Evolutionary conservation across 1,284 basidiomycete genomes (phyloP).

Genomic region (Tranzscheliella williamsii): DNA sequence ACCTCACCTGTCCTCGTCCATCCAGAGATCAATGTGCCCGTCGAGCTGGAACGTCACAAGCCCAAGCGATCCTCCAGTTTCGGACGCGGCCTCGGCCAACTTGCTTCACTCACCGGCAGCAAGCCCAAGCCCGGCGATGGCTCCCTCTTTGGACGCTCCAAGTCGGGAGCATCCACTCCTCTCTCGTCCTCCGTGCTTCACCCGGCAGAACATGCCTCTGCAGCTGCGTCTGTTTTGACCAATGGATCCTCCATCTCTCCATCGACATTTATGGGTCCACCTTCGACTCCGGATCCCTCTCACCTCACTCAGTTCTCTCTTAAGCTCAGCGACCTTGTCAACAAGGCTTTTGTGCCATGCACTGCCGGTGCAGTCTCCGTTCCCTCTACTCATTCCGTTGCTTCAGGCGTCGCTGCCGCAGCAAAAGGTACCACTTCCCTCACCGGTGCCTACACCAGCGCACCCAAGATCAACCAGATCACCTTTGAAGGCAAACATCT

Average conservation of each 20-base stretch:
- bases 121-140: slow-evolving; percentile 42
- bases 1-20: slow-evolving; percentile 18
- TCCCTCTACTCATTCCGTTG: slow-evolving; percentile 13
- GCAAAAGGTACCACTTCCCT: slow-evolving; percentile 17
- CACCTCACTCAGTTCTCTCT: slow-evolving; percentile 56
- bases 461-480: slow-evolving; percentile 46
- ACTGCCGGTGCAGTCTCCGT: slow-evolving; percentile 9
- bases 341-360: slow-evolving; percentile 54
- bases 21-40: slow-evolving; percentile 2
- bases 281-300: slow-evolving; percentile 44
- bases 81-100: slow-evolving; percentile 41
- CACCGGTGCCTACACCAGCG: neutral
- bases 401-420: slow-evolving; percentile 37
- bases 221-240: slow-evolving; percentile 17
- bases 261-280: slow-evolving; percentile 37
- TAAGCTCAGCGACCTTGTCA: slow-evolving; percentile 55
- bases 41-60: slow-evolving; percentile 20
- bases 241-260: slow-evolving; percentile 3
- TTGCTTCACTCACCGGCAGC: slow-evolving; percentile 36
- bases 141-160: slow-evolving; percentile 27
- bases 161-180: slow-evolving; percentile 30
- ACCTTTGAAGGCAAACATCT: slow-evolving; percentile 50
- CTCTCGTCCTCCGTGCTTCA: slow-evolving; percentile 6
- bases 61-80: slow-evolving; percentile 51
- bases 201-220: slow-evolving; percentile 14